Conservation (phyloP, 371 early-diverging fungal species). For the Vairimorpha ceranae region DNA sequence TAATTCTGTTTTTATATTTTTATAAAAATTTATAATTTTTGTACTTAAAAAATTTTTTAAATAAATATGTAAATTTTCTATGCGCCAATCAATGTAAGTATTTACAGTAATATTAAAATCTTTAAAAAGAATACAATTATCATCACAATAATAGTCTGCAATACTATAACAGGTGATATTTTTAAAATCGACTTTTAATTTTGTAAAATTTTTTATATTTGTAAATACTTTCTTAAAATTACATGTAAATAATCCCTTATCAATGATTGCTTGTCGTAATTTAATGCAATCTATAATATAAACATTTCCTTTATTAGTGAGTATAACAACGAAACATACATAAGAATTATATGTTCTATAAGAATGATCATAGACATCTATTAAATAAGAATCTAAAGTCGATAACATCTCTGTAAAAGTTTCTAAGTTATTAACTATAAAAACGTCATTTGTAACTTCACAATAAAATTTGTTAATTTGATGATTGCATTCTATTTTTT, state of each 20-base stretch:
- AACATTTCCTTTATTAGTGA: slow-evolving; percentile 9
- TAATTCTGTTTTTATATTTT: background rate
- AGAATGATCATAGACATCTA: slow-evolving; percentile 54
- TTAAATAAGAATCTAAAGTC: slow-evolving; percentile 3
- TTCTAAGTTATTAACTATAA: slow-evolving; percentile 11
- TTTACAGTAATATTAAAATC: background rate
- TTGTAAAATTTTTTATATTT: slow-evolving; percentile 12
- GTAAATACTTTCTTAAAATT: slow-evolving; percentile 36
- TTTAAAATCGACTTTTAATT: slow-evolving; percentile 33
- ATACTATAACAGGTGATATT: slow-evolving; percentile 37
- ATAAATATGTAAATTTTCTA: background rate
- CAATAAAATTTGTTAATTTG: too few species aligned
- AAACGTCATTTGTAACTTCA: too few species aligned
- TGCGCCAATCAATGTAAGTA: background rate
- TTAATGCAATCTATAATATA: slow-evolving; percentile 44
- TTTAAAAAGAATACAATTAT: background rate
- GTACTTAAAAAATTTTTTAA: background rate
- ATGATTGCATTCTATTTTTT: too few species aligned
- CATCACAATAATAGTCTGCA: background rate
- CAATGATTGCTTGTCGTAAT: slow-evolving; percentile 25
- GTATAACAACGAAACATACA: slow-evolving; percentile 42
- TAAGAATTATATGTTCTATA: slow-evolving; percentile 56
- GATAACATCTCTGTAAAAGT: slow-evolving; percentile 17
- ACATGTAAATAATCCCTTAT: slow-evolving; percentile 29
- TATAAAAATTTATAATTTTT: background rate